phyloP scores from a whole-genome alignment of 208 protist genomes.

The Crithidia mellificae region DNA sequence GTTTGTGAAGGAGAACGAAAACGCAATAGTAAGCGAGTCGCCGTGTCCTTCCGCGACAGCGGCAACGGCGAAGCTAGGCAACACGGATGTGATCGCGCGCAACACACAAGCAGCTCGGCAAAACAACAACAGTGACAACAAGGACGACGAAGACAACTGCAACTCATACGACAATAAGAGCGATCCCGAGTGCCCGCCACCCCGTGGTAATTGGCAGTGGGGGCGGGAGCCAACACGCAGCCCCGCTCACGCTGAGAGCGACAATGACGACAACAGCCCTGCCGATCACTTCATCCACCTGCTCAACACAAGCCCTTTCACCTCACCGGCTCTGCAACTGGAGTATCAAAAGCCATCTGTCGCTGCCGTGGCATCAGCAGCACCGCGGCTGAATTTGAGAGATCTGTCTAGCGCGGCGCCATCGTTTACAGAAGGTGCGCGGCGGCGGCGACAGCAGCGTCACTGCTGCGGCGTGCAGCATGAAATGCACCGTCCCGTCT shows the following conservation, averaged over 20 bases:
- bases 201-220: background rate
- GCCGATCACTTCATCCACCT: background rate
- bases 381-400: too few relatives aligned
- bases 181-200: background rate
- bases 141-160: too few relatives aligned
- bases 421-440: too few relatives aligned
- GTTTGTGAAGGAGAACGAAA: background rate
- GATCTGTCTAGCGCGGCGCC: too few relatives aligned
- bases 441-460: background rate
- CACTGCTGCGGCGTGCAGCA: too few relatives aligned
- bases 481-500: background rate
- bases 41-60: background rate
- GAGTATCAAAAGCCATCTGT: background rate
- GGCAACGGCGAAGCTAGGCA: background rate
- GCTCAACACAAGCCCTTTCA: background rate
- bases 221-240: slow-evolving; percentile 1
- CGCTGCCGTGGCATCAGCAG: background rate
- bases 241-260: background rate
- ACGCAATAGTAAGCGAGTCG: background rate
- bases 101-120: background rate
- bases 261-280: background rate
- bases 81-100: background rate
- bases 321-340: background rate
- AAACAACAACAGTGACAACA: too few relatives aligned
- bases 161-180: too few relatives aligned